phyloP scores from a whole-genome alignment of 345 rosid genomes.

The Eucalyptus pauciflora region DNA sequence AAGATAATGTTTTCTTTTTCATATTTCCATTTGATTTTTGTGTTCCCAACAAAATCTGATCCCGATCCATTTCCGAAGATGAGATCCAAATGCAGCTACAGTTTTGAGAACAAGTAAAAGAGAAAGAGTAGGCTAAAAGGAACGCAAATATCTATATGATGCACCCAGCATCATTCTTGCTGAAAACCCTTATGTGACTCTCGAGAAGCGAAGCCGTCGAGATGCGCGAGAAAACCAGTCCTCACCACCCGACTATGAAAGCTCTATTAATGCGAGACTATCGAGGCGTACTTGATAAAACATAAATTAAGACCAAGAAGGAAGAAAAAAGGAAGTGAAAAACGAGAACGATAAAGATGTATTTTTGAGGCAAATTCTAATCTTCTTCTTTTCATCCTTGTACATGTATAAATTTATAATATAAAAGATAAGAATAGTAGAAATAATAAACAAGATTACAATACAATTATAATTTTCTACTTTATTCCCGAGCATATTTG shows the following conservation, averaged over 20 bases:
- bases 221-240: neutral
- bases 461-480: too few relatives aligned
- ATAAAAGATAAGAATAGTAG: too few relatives aligned
- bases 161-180: neutral
- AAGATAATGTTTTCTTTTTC: neutral
- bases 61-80: neutral
- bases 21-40: neutral
- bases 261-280: neutral
- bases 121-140: neutral
- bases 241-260: neutral
- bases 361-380: neutral
- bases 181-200: neutral
- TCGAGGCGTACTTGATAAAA: too few relatives aligned
- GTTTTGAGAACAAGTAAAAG: neutral
- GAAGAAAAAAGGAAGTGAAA: neutral
- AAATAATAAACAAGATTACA: neutral
- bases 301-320: too few relatives aligned
- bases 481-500: too few relatives aligned
- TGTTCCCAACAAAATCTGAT: neutral
- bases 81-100: neutral
- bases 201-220: neutral
- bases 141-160: neutral
- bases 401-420: too few relatives aligned
- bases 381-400: neutral
- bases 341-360: neutral